Percentiles rank a stretch among this genome's conserved stretches.
Conservation (phyloP, 805 yeast genomes). For the Monosporozyma solicola region DNA sequence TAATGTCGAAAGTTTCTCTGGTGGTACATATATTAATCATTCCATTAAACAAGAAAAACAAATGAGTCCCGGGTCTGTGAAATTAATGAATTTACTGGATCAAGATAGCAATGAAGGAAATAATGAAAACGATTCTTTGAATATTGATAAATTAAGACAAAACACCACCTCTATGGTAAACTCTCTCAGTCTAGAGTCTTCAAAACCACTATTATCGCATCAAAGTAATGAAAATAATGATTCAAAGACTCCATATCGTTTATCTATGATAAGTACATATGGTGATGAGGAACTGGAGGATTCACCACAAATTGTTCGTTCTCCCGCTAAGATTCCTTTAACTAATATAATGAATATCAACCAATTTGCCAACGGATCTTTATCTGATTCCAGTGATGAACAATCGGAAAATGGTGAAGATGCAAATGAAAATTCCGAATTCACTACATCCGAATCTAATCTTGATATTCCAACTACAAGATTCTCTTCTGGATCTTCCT, state of each 20-base stretch:
- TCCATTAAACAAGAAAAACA: background rate
- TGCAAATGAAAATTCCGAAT: background rate
- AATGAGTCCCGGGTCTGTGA: background rate
- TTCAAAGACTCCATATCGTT: background rate
- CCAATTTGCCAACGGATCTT: conserved; percentile 5
- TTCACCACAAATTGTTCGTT: conserved; percentile 13
- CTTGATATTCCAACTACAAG: conserved; percentile 10
- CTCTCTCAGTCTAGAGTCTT: conserved; percentile 15
- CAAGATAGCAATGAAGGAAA: background rate
- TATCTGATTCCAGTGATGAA: background rate
- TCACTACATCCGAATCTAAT: background rate
- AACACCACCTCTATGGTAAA: conserved; percentile 2
- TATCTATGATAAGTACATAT: background rate
- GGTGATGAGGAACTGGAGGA: background rate
- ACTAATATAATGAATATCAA: conserved; percentile 20
- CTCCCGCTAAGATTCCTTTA: conserved; percentile 24
- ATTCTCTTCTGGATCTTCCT: conserved; percentile 22
- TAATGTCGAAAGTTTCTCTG: background rate
- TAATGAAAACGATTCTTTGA: background rate
- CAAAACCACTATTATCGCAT: conserved; percentile 16
- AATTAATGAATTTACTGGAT: background rate
- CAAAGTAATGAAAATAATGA: conserved; percentile 4
- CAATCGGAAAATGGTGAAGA: background rate
- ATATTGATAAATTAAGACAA: background rate
- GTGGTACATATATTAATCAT: conserved; percentile 1